Evolutionary conservation across 78 protist species (phyloP), one percentile per base, ranked within the genome.

Genomic region (Dictyostelium intermedium): DNA sequence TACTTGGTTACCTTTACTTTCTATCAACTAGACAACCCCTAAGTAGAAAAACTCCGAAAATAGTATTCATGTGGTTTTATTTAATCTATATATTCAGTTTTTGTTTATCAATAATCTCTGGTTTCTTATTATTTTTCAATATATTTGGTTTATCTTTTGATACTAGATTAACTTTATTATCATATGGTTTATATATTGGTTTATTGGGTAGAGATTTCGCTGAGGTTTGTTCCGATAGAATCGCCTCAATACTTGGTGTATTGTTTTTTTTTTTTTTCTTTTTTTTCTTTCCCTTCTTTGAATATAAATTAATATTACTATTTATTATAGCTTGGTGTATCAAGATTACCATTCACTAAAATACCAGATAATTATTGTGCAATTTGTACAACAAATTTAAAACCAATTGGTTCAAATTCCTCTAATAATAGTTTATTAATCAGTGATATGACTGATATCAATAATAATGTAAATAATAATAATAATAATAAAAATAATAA

Each of bases 341-440:
- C 87, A 45, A 78, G 82, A 89, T 60, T 89, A 45, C 93, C 93
- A 63, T 30, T 45, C 3, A 80, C 87, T 5, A 27, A 78, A 63
- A 18, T 80, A 69, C 82, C 93, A 1, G 82, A 70, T 69, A 89
- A 69, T 16, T 89, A 89, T 80, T 89, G 93, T 89, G 85, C 93
- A 16, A 80, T 89, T 47, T 89, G 93, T 69, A 18, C 93, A 34
- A 83, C 72, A 0, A 80, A 79, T 70, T 47, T 89, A 69, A 83
- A 89, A 27, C 41, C 61, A 35, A 60, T 34, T 41, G 47, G 37
- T 0, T 34, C 56, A 20, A 32, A 20, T 89, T 9, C 50, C 2
- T 34, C 32, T 5, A 47, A 81, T 81, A 53, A 45, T 32, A 81
- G 73, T 56, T 32, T 34, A 41, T 39, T 76, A 53, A 56, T 81